Evolutionary conservation across 2,329 filamentous ascomycete genomes (phyloP).

Genomic region (Xylaria sp.): DNA sequence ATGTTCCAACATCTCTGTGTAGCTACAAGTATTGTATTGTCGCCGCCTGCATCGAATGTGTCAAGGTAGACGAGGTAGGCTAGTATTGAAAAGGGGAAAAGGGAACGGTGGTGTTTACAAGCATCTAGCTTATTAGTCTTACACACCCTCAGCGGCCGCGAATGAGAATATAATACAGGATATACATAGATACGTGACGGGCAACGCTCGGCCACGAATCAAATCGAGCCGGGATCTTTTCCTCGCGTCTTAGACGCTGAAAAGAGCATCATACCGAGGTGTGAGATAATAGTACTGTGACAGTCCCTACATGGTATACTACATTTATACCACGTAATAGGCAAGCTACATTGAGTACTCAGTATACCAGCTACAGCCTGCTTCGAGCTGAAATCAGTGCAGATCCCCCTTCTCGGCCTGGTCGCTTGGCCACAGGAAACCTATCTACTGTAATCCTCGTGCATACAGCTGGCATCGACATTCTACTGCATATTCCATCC

Average conservation of each 20-base stretch:
- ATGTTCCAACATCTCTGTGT: background rate
- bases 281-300: constrained; percentile 18
- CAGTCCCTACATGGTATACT: background rate
- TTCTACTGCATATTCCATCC: constrained; percentile 5
- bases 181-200: constrained; percentile 5
- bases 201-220: constrained; percentile 12
- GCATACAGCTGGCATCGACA: constrained; percentile 17
- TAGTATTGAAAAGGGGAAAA: background rate
- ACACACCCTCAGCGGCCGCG: constrained; percentile 25
- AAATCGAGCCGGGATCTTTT: constrained; percentile 2
- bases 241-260: background rate
- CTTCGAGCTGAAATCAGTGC: constrained; percentile 9
- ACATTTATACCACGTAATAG: background rate
- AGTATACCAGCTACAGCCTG: background rate
- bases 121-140: constrained; percentile 13
- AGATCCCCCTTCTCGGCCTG: constrained; percentile 8
- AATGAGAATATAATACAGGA: background rate
- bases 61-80: constrained; percentile 2
- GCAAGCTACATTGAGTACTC: background rate
- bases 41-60: constrained; percentile 3
- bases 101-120: background rate
- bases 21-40: background rate
- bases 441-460: background rate
- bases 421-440: constrained; percentile 12
- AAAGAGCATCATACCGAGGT: constrained; percentile 21